Conservation (phyloP, 257 asterid genomes). For the Solanum okadae region DNA sequence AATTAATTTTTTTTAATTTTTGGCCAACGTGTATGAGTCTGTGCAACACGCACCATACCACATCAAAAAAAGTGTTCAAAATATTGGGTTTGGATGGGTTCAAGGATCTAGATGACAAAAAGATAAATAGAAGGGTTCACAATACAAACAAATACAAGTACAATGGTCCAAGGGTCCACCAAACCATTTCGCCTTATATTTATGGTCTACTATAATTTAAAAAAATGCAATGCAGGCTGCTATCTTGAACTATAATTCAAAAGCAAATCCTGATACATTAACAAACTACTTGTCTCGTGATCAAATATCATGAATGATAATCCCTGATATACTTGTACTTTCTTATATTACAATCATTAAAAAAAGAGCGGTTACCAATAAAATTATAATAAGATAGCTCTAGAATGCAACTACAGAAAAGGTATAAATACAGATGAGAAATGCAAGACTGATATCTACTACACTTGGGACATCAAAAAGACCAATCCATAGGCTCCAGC, state of each 20-base stretch:
- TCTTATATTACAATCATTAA: not conserved
- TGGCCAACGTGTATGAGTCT: too few species aligned
- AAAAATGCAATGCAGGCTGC: not conserved
- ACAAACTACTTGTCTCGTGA: not conserved
- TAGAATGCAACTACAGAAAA: not conserved
- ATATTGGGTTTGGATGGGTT: too few species aligned
- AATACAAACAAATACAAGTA: too few species aligned
- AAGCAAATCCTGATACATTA: not conserved
- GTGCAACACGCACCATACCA: too few species aligned
- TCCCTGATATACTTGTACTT: not conserved
- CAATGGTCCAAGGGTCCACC: too few species aligned
- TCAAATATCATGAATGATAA: not conserved
- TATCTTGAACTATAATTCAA: not conserved
- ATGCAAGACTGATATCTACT: not conserved
- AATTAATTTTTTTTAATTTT: too few species aligned
- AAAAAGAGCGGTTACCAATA: not conserved
- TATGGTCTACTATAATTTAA: not conserved
- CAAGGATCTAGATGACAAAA: too few species aligned
- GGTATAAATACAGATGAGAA: not conserved
- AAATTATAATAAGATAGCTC: not conserved
- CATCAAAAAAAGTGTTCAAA: too few species aligned
- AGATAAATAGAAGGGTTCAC: too few species aligned
- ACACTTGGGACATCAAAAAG: not conserved
- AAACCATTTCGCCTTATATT: too few species aligned
- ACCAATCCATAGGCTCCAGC: not conserved